phyloP scores from a whole-genome alignment of 768 basidiomycete species.

The Boletus subparvulus region DNA sequence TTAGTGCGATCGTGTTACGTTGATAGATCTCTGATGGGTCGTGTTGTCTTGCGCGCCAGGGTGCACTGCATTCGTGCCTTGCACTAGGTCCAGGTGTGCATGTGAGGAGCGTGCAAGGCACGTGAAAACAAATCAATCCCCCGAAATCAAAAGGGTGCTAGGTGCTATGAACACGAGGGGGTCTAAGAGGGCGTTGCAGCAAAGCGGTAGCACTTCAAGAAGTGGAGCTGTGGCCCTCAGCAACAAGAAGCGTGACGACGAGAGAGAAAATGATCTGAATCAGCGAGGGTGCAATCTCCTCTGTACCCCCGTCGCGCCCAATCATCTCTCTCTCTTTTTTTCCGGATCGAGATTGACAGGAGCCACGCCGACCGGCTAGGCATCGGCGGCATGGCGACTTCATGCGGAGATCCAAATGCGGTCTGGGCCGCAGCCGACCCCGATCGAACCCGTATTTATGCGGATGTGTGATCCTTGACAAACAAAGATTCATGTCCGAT shows the following conservation, averaged over 20 bases:
- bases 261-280: not conserved
- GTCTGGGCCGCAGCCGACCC: conserved; percentile 39
- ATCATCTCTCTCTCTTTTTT: not conserved
- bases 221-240: not conserved
- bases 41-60: conserved; percentile 14
- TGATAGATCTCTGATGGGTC: conserved; percentile 12
- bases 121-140: conserved; percentile 31
- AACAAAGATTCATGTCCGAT: conserved; percentile 38
- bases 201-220: not conserved
- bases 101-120: conserved; percentile 19
- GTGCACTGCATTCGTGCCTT: conserved; percentile 21
- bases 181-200: conserved; percentile 13
- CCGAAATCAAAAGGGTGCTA: conserved; percentile 27
- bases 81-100: conserved; percentile 21
- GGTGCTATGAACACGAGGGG: conserved; percentile 29
- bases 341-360: conserved; percentile 24
- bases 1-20: conserved; percentile 15
- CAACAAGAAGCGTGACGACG: not conserved
- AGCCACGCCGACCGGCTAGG: conserved; percentile 19
- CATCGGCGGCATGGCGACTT: conserved; percentile 26
- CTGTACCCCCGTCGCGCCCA: not conserved
- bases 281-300: not conserved
- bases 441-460: conserved; percentile 39
- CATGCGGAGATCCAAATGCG: conserved; percentile 36
- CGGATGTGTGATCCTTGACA: conserved; percentile 33